These are phyloP conservation scores for Parathielavia appendiculata DNA, from an alignment of 495 filamentous ascomycete species.

Conservation along the genomic window DNA sequence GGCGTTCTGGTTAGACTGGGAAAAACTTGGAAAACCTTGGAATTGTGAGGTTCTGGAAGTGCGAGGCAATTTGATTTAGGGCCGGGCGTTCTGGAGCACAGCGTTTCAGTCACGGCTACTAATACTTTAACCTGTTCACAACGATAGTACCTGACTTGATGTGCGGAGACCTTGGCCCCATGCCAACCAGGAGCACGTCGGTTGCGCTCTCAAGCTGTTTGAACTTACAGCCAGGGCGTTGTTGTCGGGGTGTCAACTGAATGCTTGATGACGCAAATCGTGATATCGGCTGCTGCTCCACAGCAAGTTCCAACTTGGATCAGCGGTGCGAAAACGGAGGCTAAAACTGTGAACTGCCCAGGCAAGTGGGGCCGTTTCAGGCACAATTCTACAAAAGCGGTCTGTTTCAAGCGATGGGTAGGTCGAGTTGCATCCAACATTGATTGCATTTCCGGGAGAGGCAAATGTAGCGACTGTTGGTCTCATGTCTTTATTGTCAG, in stretches of 20 bases:
- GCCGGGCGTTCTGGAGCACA: not conserved
- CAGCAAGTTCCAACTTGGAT: not conserved
- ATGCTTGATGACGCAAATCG: conserved; percentile 6
- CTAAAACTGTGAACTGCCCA: conserved; percentile 1
- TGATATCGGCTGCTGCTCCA: not conserved
- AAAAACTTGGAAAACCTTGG: not conserved
- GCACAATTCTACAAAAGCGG: not conserved
- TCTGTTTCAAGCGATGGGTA: conserved; percentile 14
- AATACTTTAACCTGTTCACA: not conserved
- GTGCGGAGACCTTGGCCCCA: too few relatives aligned
- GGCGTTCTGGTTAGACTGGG: conserved; percentile 20
- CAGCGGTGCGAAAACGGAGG: conserved; percentile 4
- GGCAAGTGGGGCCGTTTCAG: conserved; percentile 16
- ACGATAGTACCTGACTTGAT: too few relatives aligned
- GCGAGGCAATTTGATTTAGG: not conserved
- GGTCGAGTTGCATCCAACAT: conserved; percentile 4
- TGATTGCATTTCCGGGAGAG: not conserved
- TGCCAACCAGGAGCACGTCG: too few relatives aligned
- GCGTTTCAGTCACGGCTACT: not conserved
- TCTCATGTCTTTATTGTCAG: not conserved
- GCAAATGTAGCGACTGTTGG: not conserved
- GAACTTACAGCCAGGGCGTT: too few relatives aligned
- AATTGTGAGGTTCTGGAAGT: not conserved
- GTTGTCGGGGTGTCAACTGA: not conserved
- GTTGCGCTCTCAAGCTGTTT: not conserved